Evolutionary conservation across 768 basidiomycete species (phyloP).

Genomic region (Sistotremastrum niveocremeum): DNA sequence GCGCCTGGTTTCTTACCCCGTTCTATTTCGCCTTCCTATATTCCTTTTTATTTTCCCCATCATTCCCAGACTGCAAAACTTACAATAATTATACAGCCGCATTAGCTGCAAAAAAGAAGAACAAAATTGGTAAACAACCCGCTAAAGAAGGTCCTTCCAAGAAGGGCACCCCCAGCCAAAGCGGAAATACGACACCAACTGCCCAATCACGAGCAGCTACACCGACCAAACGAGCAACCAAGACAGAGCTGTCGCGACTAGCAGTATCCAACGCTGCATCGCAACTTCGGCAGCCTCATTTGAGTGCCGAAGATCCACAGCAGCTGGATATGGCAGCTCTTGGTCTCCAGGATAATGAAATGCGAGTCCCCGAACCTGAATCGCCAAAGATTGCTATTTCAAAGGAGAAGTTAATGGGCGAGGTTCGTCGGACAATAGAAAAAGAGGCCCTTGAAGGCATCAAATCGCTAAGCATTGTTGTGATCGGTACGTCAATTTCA

Average conservation of each 20-base stretch:
- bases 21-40: background rate
- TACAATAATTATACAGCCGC: background rate
- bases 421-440: conserved; percentile 46
- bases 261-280: too few relatives aligned
- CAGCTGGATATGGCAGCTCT: conserved; percentile 63
- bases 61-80: conserved; percentile 1
- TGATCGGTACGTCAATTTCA: conserved; percentile 53
- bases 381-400: conserved; percentile 55
- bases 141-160: too few relatives aligned
- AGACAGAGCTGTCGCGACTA: conserved; percentile 23
- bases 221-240: conserved; percentile 26
- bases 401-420: conserved; percentile 71
- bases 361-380: conserved; percentile 21
- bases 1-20: conserved; percentile 1
- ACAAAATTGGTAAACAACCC: conserved; percentile 32
- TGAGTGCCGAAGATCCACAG: conserved; percentile 33
- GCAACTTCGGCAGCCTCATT: too few relatives aligned
- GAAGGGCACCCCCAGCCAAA: conserved; percentile 33
- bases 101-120: conserved; percentile 67
- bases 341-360: conserved; percentile 42
- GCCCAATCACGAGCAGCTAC: conserved; percentile 26
- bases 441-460: conserved; percentile 37
- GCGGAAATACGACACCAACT: conserved; percentile 27
- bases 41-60: conserved; percentile 4
- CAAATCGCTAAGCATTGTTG: conserved; percentile 72